These are phyloP conservation scores for Xylaria grammica DNA, from an alignment of 495 filamentous ascomycete genomes.

Conservation along the genomic window DNA sequence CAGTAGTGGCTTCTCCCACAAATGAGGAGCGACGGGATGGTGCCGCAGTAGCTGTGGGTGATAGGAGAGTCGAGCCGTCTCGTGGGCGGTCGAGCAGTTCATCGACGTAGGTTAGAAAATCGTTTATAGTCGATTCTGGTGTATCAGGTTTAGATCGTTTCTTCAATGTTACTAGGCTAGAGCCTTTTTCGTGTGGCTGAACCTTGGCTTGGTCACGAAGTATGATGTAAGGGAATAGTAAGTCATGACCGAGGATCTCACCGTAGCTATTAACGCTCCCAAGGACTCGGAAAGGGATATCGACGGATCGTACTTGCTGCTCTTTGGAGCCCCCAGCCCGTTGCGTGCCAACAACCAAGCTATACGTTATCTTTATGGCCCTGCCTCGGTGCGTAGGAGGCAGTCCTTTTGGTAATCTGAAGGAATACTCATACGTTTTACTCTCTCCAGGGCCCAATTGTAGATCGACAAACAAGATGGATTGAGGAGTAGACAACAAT, in stretches of 20 bases:
- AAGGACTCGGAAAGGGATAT: slow-evolving; percentile 92
- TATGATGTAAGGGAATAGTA: slow-evolving; percentile 92
- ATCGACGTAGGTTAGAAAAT: slow-evolving; percentile 80
- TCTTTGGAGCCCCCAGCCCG: slow-evolving; percentile 76
- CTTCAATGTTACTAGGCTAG: slow-evolving; percentile 22
- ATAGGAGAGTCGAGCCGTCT: slow-evolving; percentile 66
- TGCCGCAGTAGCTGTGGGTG: slow-evolving; percentile 62
- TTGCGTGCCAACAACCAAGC: slow-evolving; percentile 90
- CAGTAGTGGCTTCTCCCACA: slow-evolving; percentile 53
- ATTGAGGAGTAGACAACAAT: slow-evolving; percentile 92
- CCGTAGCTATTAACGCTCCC: slow-evolving; percentile 78
- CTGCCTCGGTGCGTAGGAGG: slow-evolving; percentile 91
- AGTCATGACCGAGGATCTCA: slow-evolving; percentile 74
- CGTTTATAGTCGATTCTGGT: slow-evolving; percentile 50
- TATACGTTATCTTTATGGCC: slow-evolving; percentile 92
- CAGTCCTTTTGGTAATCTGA: slow-evolving; percentile 81
- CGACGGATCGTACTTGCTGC: slow-evolving; percentile 86
- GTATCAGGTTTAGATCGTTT: slow-evolving; percentile 20
- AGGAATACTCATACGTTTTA: slow-evolving; percentile 82
- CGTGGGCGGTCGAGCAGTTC: slow-evolving; percentile 71
- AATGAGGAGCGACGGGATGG: slow-evolving; percentile 61
- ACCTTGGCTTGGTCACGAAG: slow-evolving; percentile 83
- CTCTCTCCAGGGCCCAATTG: slow-evolving; percentile 88
- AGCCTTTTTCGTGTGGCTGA: slow-evolving; percentile 49
- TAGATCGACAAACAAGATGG: slow-evolving; percentile 93